A percentile compares a stretch with the other conserved stretches of the same genome.
Evolutionary conservation across 2,329 filamentous ascomycete genomes (phyloP).

Genomic region (Cryphonectria nitschkei): DNA sequence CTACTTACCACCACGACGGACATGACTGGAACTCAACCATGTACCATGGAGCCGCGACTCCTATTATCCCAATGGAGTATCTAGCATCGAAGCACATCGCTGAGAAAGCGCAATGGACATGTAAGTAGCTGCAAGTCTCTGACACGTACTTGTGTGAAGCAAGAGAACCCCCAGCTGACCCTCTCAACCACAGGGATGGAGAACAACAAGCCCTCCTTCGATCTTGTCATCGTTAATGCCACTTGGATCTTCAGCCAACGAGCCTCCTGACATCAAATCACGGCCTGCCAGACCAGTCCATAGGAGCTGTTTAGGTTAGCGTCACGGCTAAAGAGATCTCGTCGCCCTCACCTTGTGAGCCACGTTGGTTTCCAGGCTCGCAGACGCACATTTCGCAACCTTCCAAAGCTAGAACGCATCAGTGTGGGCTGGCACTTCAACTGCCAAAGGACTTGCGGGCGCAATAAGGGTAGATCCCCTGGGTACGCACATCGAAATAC

Average conservation of each 20-base stretch:
- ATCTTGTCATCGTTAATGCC: constrained; percentile 24
- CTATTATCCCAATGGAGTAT: not conserved
- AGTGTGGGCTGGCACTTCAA: constrained; percentile 20
- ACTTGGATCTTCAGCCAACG: constrained; percentile 28
- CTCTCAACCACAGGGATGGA: not conserved
- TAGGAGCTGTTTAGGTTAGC: constrained; percentile 26
- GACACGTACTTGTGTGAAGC: not conserved
- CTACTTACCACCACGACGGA: not conserved
- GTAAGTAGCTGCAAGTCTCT: not conserved
- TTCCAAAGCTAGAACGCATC: constrained; percentile 23
- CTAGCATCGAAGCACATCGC: not conserved
- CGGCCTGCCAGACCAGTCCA: constrained; percentile 14
- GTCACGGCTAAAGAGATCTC: constrained; percentile 21
- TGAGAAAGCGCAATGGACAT: not conserved
- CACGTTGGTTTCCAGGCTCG: constrained; percentile 28
- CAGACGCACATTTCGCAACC: constrained; percentile 7
- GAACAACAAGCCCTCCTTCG: constrained; percentile 22
- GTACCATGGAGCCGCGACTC: constrained; percentile 1
- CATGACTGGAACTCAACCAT: constrained; percentile 1
- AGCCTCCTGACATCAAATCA: not conserved
- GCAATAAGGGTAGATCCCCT: constrained; percentile 7
- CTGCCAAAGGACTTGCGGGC: too few relatives aligned
- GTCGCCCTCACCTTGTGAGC: constrained; percentile 22
- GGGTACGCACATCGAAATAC: constrained; percentile 25
- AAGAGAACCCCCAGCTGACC: not conserved